A percentile compares a stretch with the other conserved stretches of the same genome.
Conservation (phyloP, 1,139 yeast genomes). For the Yamadazyma sp. region DNA sequence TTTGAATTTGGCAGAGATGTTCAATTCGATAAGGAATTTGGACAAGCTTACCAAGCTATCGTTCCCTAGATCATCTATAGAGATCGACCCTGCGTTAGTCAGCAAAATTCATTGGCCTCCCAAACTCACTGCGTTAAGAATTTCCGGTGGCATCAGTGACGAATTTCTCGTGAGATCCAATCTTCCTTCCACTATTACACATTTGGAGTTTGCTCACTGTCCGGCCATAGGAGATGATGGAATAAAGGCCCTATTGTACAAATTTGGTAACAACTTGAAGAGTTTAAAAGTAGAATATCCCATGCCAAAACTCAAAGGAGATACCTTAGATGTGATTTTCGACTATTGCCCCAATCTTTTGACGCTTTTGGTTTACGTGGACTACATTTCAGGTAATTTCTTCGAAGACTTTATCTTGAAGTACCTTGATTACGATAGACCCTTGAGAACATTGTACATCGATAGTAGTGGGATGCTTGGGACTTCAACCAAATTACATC, state of each 20-base stretch:
- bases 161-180: slow-evolving; percentile 65
- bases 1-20: slow-evolving; percentile 75
- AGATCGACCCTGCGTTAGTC: slow-evolving; percentile 56
- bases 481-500: slow-evolving; percentile 76
- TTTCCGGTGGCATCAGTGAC: slow-evolving; percentile 89
- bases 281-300: slow-evolving; percentile 77
- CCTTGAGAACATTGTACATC: slow-evolving; percentile 63
- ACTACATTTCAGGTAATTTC: slow-evolving; percentile 69
- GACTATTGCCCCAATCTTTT: slow-evolving; percentile 71
- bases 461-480: slow-evolving; percentile 91
- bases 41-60: slow-evolving; percentile 68
- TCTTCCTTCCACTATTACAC: slow-evolving; percentile 71
- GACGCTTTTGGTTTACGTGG: slow-evolving; percentile 70
- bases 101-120: slow-evolving; percentile 72
- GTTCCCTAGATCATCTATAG: slow-evolving; percentile 86
- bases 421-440: slow-evolving; percentile 42
- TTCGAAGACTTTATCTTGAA: slow-evolving; percentile 62
- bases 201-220: slow-evolving; percentile 83
- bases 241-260: slow-evolving; percentile 56
- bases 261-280: slow-evolving; percentile 64
- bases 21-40: slow-evolving; percentile 67
- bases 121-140: slow-evolving; percentile 63
- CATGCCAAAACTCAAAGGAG: slow-evolving; percentile 73
- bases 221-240: slow-evolving; percentile 69
- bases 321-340: slow-evolving; percentile 73